These are phyloP conservation scores for Xylaria grammica DNA, from an alignment of 495 filamentous ascomycete genomes.

Conservation along the genomic window DNA sequence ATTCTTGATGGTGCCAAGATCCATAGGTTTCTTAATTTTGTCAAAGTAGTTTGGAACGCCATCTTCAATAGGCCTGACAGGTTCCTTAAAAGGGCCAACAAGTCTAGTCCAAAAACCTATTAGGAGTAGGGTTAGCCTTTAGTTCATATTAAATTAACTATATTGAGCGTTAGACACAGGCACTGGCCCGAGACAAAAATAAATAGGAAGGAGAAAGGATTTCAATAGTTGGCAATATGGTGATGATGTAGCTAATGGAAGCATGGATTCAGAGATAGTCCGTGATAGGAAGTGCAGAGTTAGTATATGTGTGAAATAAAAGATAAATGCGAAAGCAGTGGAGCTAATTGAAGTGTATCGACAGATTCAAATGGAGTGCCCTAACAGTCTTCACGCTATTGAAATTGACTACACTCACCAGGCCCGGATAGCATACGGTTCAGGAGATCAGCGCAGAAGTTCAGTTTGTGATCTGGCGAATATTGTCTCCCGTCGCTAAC, in stretches of 20 bases:
- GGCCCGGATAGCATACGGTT: slow-evolving; percentile 59
- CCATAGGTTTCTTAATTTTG: slow-evolving; percentile 54
- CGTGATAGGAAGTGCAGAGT: too few relatives aligned
- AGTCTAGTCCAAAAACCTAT: slow-evolving; percentile 63
- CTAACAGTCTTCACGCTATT: background rate
- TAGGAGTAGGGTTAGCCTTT: slow-evolving; percentile 10
- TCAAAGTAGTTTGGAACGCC: slow-evolving; percentile 55
- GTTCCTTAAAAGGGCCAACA: slow-evolving; percentile 56
- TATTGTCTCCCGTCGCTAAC: slow-evolving; percentile 33
- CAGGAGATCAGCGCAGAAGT: slow-evolving; percentile 57
- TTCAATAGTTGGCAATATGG: background rate
- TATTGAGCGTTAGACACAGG: background rate
- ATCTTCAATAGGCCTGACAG: slow-evolving; percentile 50
- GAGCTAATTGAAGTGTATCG: background rate
- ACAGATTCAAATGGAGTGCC: too few relatives aligned
- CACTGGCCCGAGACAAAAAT: background rate
- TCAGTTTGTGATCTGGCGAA: slow-evolving; percentile 51
- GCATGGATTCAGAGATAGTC: too few relatives aligned
- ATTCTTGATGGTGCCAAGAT: slow-evolving; percentile 53
- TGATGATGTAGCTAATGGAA: too few relatives aligned
- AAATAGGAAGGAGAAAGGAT: background rate
- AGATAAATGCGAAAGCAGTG: background rate
- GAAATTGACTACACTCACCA: slow-evolving; percentile 38
- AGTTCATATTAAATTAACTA: slow-evolving; percentile 1
- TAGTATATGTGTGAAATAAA: background rate